Conservation (phyloP, 495 filamentous ascomycete genomes). For the Penicillium roqueforti region DNA sequence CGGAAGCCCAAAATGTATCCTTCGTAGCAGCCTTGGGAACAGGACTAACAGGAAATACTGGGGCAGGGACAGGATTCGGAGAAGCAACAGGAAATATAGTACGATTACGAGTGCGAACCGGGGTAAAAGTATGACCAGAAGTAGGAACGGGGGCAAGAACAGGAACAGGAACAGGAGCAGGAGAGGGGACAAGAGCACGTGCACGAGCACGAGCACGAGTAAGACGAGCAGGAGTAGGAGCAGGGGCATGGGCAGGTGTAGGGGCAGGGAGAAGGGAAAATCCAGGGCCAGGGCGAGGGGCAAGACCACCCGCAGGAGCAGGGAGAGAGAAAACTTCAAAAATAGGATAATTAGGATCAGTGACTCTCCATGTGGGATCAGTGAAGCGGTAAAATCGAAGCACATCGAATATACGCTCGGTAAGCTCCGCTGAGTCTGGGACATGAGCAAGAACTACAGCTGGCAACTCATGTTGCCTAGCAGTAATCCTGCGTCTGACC, state of each 20-base stretch:
- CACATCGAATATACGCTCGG: background rate
- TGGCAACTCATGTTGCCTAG: background rate
- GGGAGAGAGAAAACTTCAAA: too few species aligned
- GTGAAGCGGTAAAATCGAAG: background rate
- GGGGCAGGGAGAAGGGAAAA: too few species aligned
- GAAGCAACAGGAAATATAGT: too few species aligned
- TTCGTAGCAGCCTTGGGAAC: too few species aligned
- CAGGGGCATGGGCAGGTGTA: background rate
- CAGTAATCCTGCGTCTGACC: background rate
- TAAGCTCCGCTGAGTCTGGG: background rate
- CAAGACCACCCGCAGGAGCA: too few species aligned
- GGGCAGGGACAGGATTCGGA: background rate
- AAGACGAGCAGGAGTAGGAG: background rate
- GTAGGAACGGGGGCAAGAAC: background rate
- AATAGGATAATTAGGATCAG: background rate
- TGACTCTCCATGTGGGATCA: background rate
- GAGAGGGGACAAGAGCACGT: background rate
- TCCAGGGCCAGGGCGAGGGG: background rate
- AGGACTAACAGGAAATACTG: too few species aligned
- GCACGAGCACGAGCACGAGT: background rate
- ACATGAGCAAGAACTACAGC: background rate
- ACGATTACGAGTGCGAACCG: background rate
- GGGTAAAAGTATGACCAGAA: background rate
- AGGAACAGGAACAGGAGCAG: background rate
- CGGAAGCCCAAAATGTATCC: too few species aligned